These are phyloP conservation scores for Cryphonectria japonica DNA, from an alignment of 2,329 filamentous ascomycete species.

Conservation along the genomic window DNA sequence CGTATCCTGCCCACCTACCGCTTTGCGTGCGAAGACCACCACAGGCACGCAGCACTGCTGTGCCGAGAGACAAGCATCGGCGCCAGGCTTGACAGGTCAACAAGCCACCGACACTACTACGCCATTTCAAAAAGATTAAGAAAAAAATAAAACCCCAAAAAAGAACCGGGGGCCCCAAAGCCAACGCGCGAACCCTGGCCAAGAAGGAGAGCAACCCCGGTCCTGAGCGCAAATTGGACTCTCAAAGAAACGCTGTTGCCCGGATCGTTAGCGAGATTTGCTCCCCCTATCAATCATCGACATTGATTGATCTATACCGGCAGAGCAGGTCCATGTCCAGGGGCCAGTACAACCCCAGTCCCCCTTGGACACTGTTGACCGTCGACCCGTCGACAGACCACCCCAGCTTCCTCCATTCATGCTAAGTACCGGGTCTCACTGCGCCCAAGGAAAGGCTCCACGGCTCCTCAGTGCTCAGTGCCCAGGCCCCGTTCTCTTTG, in stretches of 20 bases:
- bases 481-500: slow-evolving; percentile 15
- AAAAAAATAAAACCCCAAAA: background rate
- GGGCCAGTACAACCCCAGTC: slow-evolving; percentile 4
- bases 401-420: slow-evolving; percentile 41
- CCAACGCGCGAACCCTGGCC: background rate
- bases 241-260: slow-evolving; percentile 36
- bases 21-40: slow-evolving; percentile 1
- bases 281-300: slow-evolving; percentile 37
- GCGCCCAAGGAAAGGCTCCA: slow-evolving; percentile 21
- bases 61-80: background rate
- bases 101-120: slow-evolving; percentile 21
- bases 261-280: slow-evolving; percentile 48
- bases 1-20: slow-evolving; percentile 12
- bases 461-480: slow-evolving; percentile 21
- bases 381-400: slow-evolving; percentile 32
- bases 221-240: slow-evolving; percentile 37
- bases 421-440: slow-evolving; percentile 37
- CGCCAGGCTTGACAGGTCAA: slow-evolving; percentile 8
- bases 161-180: slow-evolving; percentile 16
- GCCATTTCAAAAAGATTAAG: slow-evolving; percentile 11
- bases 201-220: slow-evolving; percentile 29
- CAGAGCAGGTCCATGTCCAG: slow-evolving; percentile 31
- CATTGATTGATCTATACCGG: slow-evolving; percentile 15
- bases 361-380: slow-evolving; percentile 7
- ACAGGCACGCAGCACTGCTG: slow-evolving; percentile 7